Base-by-base conservation (phyloP, 2,329 filamentous ascomycete species). In the Penicillium crustosum region DNA sequence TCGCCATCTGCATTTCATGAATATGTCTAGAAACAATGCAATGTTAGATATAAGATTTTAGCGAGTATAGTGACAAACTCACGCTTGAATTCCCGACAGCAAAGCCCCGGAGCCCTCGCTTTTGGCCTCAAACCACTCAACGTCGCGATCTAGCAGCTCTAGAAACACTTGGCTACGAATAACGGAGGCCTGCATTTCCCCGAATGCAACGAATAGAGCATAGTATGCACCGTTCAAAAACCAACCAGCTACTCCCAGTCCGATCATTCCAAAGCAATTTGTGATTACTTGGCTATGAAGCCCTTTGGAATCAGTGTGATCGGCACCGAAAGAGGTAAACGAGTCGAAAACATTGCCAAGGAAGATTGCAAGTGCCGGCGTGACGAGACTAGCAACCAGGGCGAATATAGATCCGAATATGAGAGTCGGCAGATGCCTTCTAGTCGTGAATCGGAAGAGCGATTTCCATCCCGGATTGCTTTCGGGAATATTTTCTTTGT, bases 101-200 rank as follows among this genome's bases (percentile, higher is more conserved):
- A 94, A 80, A 19, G 90, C 87, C 1, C 85, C 83, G 19, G 90
- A 82, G 0, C 93, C 93, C 55, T 90, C 86, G 38, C 84, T 79
- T 51, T 87, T 82, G 19, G 81, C 78, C 70, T 97, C 92, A 68
- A 90, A 96, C 92, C 93, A 97, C 45, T 82, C 81, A 70, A 94
- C 84, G 13, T 93, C 85, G 68, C 88, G 91, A 6, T 78, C 75
- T n/a, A 96, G 71, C 36, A 97, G 77, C 2, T 83, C 83, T 1
- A 77, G 66, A 68, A 96, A 96, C 3, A 94, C 75, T 6, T 76
- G 78, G 17, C 81, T 78, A 6, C 91, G 83, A 7, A 86, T 86
- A 47, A 76, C 83, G 33, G 82, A 83, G 0, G 89, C 91, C 64
- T 96, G 91, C 2, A 91, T 67, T 73, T 97, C 93, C 15, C 93